These are phyloP conservation scores for Monilinia fructicola DNA, from an alignment of 2,329 filamentous ascomycete genomes.

Conservation along the genomic window DNA sequence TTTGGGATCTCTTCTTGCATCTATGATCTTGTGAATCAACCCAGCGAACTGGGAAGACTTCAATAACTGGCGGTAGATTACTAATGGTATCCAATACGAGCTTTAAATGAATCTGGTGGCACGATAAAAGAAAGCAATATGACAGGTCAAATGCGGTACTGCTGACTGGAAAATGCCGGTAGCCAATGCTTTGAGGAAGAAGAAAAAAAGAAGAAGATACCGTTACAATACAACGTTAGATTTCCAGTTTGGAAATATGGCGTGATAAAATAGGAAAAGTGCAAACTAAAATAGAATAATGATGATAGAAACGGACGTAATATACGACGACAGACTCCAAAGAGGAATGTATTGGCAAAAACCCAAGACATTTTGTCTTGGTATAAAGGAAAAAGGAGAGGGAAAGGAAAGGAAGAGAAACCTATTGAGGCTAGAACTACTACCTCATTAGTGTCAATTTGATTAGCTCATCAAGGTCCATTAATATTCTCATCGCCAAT, in stretches of 20 bases:
- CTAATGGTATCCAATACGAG: neutral
- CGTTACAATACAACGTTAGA: neutral
- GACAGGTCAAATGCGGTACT: neutral
- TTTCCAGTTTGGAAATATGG: neutral
- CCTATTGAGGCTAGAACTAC: neutral
- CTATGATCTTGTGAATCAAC: neutral
- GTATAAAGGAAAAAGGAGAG: neutral
- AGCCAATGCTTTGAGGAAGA: neutral
- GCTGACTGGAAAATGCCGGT: neutral
- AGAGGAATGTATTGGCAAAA: neutral
- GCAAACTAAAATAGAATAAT: neutral
- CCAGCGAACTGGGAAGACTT: neutral
- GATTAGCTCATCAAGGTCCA: neutral
- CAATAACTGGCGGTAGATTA: neutral
- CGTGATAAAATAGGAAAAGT: neutral
- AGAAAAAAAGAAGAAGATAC: neutral
- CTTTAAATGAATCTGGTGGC: neutral
- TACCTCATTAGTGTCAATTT: neutral
- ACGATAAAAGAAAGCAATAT: neutral
- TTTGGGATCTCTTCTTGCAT: neutral
- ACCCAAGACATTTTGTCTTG: neutral
- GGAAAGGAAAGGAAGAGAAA: neutral
- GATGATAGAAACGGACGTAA: neutral
- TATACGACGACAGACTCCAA: too few species aligned
- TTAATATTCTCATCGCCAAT: neutral